Evolutionary conservation across 2,329 filamentous ascomycete genomes (phyloP).

Genomic region (Aspergillus sp.): DNA sequence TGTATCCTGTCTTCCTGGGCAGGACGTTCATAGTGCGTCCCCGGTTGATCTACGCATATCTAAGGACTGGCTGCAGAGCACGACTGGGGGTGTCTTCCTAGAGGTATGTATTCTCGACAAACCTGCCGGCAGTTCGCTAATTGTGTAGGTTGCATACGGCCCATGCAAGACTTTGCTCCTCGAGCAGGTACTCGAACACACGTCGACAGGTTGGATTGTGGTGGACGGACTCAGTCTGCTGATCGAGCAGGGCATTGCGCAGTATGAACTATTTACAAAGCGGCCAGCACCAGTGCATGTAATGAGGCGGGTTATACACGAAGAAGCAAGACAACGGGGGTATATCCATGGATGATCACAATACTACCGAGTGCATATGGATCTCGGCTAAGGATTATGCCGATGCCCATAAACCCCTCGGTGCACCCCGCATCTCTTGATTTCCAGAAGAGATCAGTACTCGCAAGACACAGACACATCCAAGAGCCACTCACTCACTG

Average conservation of each 20-base stretch:
- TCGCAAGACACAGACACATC: too few species aligned
- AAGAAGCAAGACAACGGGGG: too few species aligned
- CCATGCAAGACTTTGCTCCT: neutral
- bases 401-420: too few species aligned
- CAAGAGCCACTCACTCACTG: too few species aligned
- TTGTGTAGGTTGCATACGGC: neutral
- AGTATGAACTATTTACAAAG: conserved; percentile 31
- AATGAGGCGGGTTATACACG: conserved; percentile 21
- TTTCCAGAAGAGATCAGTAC: too few species aligned
- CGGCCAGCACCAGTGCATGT: conserved; percentile 29
- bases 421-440: too few species aligned
- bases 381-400: too few species aligned
- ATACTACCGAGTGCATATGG: too few species aligned
- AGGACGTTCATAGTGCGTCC: neutral
- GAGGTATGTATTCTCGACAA: too few species aligned
- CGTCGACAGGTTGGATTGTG: conserved; percentile 27
- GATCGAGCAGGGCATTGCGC: conserved; percentile 30
- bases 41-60: neutral
- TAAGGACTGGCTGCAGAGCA: neutral
- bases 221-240: conserved; percentile 29
- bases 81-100: neutral
- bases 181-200: conserved; percentile 5
- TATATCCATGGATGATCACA: too few species aligned
- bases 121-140: too few species aligned
- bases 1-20: neutral